Base-by-base conservation (phyloP, 345 rosid genomes). In the Triadica sebifera region DNA sequence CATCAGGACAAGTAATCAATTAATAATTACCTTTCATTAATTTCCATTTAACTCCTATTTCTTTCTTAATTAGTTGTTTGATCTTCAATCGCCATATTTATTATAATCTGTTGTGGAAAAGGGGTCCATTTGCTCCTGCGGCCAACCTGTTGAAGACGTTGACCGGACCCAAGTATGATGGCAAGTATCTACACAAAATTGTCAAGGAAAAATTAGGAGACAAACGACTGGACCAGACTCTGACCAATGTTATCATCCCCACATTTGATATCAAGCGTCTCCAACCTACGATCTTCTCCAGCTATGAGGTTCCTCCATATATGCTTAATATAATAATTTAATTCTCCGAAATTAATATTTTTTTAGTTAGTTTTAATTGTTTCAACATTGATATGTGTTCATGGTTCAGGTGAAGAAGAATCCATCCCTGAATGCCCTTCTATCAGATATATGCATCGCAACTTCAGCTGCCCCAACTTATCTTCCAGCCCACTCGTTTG, bases 381-480 rank as follows among this genome's bases (percentile, higher is more conserved):
- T 5, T 19, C 20, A 3, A 52, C 1, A 52, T 52, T 15, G n/a
- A 29, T 4, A 15, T 17, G 8, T 17, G 1, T 20, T 20, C 16
- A 22, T 25, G 11, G 17, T 43, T 56, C 58, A 87, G 87, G 74
- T 81, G 81, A 82, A 84, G 71, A 62, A 50, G 2, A 67, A 81
- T 20, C 87, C 89, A 45, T 13, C 72, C 65, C 59, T 77, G 24
- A 77, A 89, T 62, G 95, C 90, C 17, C 56, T 67, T 19, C 84
- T 89, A 10, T 82, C 96, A 4, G 91, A 90, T 71, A 87, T 90
- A 17, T 81, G 86, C 77, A 82, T 86, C 15, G 84, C 77, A 69
- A 89, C 96, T 25, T 90, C 96, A 8, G 88, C 90, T 12, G 93
- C 93, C 7, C 96, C 93, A 37, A 90, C 90, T 25, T 89, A 85